Evolutionary conservation across 352 stramenopile species (phyloP).

Genomic region (Sclerospora graminicola): DNA sequence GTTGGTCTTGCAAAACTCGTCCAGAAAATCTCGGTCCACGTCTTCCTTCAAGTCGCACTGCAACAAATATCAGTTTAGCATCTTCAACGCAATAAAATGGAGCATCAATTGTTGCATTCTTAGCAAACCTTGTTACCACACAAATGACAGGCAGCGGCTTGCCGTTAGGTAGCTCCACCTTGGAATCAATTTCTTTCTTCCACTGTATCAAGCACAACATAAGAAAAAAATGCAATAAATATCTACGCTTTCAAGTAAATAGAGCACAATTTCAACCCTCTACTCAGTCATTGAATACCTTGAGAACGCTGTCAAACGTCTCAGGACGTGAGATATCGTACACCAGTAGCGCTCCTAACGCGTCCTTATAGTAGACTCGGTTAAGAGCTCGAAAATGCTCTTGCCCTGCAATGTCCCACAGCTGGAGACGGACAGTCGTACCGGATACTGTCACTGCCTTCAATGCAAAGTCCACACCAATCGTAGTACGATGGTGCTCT

Average conservation of each 20-base stretch:
- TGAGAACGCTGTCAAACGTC: conserved; percentile 86
- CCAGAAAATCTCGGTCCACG: conserved; percentile 65
- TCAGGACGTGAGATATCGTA: conserved; percentile 89
- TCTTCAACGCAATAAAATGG: background rate
- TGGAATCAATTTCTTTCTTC: conserved; percentile 92
- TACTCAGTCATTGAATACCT: conserved; percentile 19
- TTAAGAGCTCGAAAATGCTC: conserved; percentile 92
- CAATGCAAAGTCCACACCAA: conserved; percentile 89
- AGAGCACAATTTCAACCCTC: background rate
- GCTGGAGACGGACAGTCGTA: conserved; percentile 85
- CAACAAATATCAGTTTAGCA: background rate
- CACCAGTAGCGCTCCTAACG: conserved; percentile 84
- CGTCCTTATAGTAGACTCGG: conserved; percentile 91
- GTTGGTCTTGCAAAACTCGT: conserved; percentile 84
- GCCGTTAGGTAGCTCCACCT: conserved; percentile 87
- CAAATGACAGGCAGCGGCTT: conserved; percentile 87
- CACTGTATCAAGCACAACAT: conserved; percentile 39
- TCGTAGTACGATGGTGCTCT: conserved; percentile 88
- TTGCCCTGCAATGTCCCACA: conserved; percentile 92
- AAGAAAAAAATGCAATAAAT: background rate
- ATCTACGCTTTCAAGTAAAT: no score
- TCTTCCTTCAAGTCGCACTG: conserved; percentile 81
- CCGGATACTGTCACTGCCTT: conserved; percentile 83
- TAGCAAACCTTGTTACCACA: conserved; percentile 86
- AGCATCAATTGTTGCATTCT: background rate